Evolutionary conservation across 352 stramenopile genomes (phyloP).

Genomic region (Labyrinthula sp.): DNA sequence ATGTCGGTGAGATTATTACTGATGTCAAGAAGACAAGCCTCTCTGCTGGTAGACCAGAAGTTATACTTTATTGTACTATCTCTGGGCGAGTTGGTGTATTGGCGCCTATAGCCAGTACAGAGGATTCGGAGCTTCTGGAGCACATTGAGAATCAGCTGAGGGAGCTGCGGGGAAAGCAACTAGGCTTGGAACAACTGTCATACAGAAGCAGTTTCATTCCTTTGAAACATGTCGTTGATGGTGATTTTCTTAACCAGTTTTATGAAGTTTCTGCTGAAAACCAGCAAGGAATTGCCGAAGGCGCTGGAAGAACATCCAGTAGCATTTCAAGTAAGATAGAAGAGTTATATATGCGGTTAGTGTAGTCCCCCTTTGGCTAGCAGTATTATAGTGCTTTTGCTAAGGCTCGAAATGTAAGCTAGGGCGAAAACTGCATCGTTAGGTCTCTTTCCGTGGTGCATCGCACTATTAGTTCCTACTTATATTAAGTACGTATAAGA

Average conservation of each 20-base stretch:
- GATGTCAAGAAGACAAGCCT: constrained; percentile 75
- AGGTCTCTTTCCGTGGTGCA: no score
- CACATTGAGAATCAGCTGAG: constrained; percentile 81
- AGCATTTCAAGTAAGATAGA: no score
- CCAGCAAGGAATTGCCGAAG: constrained; percentile 82
- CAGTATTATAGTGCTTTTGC: no score
- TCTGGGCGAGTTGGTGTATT: constrained; percentile 74
- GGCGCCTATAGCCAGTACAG: constrained; percentile 79
- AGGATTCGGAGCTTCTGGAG: constrained; percentile 93
- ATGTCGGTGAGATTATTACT: constrained; percentile 94
- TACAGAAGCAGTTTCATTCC: constrained; percentile 93
- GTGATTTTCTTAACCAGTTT: constrained; percentile 91
- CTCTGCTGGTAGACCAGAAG: constrained; percentile 80
- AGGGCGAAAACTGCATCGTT: no score
- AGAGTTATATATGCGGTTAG: no score
- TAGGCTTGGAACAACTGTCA: constrained; percentile 79
- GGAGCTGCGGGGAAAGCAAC: constrained; percentile 55
- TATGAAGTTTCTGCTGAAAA: constrained; percentile 64
- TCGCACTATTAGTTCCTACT: no score
- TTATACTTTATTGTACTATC: constrained; percentile 87
- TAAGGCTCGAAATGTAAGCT: no score
- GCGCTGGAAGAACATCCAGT: no score
- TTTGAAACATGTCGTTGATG: constrained; percentile 92
- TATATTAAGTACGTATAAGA: no score
- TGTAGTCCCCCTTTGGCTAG: no score